A percentile compares a stretch with the other conserved stretches of the same genome.
Evolutionary conservation across 208 protist species (phyloP).

Genomic region (Paratrypanosoma confusum): DNA sequence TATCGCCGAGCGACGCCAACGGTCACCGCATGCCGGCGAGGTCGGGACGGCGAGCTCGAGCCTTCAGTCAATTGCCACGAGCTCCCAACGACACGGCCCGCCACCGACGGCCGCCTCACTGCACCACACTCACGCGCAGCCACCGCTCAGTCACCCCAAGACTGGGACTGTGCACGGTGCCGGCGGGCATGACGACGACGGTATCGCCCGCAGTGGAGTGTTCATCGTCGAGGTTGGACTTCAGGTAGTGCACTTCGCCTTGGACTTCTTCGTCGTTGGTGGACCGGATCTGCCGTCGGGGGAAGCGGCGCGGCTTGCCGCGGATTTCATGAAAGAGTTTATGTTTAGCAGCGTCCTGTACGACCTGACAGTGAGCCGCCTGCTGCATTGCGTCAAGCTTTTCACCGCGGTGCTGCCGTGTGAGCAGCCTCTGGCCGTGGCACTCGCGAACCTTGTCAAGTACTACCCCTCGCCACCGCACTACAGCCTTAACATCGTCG

Average conservation of each 20-base stretch:
- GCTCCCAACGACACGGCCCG: constrained; percentile 7
- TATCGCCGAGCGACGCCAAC: no score
- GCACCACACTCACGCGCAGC: no score
- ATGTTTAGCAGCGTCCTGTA: constrained; percentile 74
- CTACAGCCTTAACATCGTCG: constrained; percentile 38
- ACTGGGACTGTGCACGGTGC: background rate
- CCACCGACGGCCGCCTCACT: constrained; percentile 33
- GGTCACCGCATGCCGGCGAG: no score
- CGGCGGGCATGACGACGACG: background rate
- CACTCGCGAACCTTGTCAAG: constrained; percentile 49
- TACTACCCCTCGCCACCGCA: constrained; percentile 65
- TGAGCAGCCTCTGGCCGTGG: constrained; percentile 24
- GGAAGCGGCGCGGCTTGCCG: constrained; percentile 36
- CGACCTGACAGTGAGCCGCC: constrained; percentile 44
- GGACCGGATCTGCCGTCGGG: constrained; percentile 35
- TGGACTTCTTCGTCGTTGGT: constrained; percentile 78
- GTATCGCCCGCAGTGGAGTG: constrained; percentile 15
- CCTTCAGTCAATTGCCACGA: no score
- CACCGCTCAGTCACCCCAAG: no score
- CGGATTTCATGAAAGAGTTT: constrained; percentile 60
- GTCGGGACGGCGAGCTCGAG: no score
- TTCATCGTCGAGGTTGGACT: constrained; percentile 79
- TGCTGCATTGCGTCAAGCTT: constrained; percentile 20
- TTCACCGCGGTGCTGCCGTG: constrained; percentile 28
- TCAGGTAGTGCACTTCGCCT: constrained; percentile 77